phyloP scores from a whole-genome alignment of 2,329 filamentous ascomycete genomes.

The Fusarium oligoseptatum region DNA sequence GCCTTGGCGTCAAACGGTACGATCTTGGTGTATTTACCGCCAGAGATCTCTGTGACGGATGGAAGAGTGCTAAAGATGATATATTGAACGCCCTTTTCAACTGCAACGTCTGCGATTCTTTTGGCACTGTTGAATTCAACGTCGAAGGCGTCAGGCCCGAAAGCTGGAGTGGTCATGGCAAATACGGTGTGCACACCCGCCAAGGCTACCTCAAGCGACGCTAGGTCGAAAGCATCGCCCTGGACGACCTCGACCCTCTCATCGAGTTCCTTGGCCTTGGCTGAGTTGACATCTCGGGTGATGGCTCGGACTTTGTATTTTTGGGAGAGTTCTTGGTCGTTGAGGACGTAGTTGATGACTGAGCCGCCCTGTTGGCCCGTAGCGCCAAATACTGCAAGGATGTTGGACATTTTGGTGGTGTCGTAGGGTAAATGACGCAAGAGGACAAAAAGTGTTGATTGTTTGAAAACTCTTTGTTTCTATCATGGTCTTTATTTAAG shows the following conservation, averaged over 20 bases:
- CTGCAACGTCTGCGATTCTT: constrained; percentile 55
- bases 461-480: neutral
- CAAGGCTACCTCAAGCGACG: constrained; percentile 57
- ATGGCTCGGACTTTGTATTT: constrained; percentile 64
- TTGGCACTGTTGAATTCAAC: constrained; percentile 56
- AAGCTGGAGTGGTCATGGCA: constrained; percentile 58
- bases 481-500: neutral
- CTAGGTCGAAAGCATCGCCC: constrained; percentile 56
- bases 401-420: constrained; percentile 46
- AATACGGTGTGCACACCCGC: constrained; percentile 62
- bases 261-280: constrained; percentile 49
- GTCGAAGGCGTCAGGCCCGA: constrained; percentile 51
- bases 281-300: constrained; percentile 58
- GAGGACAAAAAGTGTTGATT: neutral
- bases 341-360: constrained; percentile 60
- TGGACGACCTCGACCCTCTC: constrained; percentile 52
- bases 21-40: constrained; percentile 50
- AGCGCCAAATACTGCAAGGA: constrained; percentile 63
- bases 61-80: constrained; percentile 58
- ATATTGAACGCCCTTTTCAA: constrained; percentile 53
- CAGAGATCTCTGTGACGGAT: constrained; percentile 51
- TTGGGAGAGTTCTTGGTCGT: constrained; percentile 58
- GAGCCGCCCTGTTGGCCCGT: constrained; percentile 66
- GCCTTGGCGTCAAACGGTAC: constrained; percentile 67
- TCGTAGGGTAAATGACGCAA: neutral